Evolutionary conservation across 2,329 filamentous ascomycete species (phyloP), one percentile per base, ranked within the genome.

Genomic region (Aspergillus puulaauensis): DNA sequence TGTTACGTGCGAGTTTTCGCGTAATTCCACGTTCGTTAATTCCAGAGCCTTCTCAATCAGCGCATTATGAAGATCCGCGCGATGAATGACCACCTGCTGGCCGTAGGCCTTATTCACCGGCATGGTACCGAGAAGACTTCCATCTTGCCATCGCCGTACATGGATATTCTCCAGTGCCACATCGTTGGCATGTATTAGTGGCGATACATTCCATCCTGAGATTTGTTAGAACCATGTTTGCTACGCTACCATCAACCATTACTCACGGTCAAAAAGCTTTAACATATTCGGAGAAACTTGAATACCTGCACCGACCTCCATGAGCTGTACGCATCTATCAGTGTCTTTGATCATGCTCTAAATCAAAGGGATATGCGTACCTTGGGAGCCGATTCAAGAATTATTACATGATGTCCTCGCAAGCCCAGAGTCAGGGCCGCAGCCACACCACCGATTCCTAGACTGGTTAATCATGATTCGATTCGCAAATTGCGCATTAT

Each of bases 241-340:
- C 6, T 40, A 24, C 21, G 14, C 14, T 6, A 33, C 23, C 3
- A 2, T 19, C 24, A 35, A 37, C 2, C 2, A 40, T 40, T 31
- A 67, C 70, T 66, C 58, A 75, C 83, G 80, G 68, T 91, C 87
- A 9, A 95, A 82, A 7, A 93, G 86, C 6, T 87, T 83, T 3
- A 88, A 83, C 82, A 93, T 89, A 63, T 95, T 95, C 0, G 90
- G 90, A 0, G 90, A 89, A 49, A 93, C 82, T 71, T 95, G 90
- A 59, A 95, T 93, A 3, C 90, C 90, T 1, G 90, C 90, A 45
- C 90, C 90, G 7, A 93, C 89, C 60, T 74, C 72, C 63, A 66
- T 64, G 44, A 74, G 63, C 72, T 74, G 47, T 33, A 15, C 2
- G 31, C 15, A n/a, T 39, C 37, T 46, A 19, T 63, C 47, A 61